Base-by-base conservation (phyloP, 1,284 basidiomycete species). In the Porodaedalea pini region DNA sequence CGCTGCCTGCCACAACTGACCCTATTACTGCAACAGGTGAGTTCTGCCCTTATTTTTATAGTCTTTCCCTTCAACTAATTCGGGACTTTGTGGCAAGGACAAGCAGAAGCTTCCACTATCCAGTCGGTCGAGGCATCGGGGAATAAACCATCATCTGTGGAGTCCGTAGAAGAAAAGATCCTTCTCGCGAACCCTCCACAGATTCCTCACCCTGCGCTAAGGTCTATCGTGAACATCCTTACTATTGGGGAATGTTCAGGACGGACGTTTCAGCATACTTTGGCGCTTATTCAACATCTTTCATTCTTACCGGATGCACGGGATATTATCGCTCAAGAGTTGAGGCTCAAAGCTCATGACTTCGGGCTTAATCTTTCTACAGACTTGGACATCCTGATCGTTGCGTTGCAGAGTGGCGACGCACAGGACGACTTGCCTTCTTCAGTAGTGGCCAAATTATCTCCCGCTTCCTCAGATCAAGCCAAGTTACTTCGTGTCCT, bases 191-290 rank as follows among this genome's bases (percentile, higher is more conserved):
- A 81, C 54, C 85, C 90, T 23, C 94, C 94, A 11, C 83, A 87
- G 62, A 87, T 98, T 59, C 92, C 94, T 5, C 82, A 89, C 50
- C 70, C 83, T 2, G 86, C 90, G 29, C 79, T 98, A 19, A 86
- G 90, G 39, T 82, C 94, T 40, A 92, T 98, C 59, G 92, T 97
- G 68, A 97, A 98, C 69, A 92, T 97, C 64, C 77, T 98, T 57
- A 96, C 94, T 19, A 80, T 89, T 21, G 94, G 95, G 47, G 94
- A 98, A 75, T 97, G 94, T 69, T 93, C 93, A n/a, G 91, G 89
- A 51, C 81, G 88, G 48, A 95, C 93, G 11, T 98, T 98, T 80
- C 88, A 92, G 62, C 88, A 94, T 67, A 94, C 92, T 40, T 77
- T 97, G 36, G 79, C 86, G 11, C 81, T 96, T 40, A 96, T 98